Base-by-base conservation (phyloP, 2,329 filamentous ascomycete genomes). In the Fusarium siculi region DNA sequence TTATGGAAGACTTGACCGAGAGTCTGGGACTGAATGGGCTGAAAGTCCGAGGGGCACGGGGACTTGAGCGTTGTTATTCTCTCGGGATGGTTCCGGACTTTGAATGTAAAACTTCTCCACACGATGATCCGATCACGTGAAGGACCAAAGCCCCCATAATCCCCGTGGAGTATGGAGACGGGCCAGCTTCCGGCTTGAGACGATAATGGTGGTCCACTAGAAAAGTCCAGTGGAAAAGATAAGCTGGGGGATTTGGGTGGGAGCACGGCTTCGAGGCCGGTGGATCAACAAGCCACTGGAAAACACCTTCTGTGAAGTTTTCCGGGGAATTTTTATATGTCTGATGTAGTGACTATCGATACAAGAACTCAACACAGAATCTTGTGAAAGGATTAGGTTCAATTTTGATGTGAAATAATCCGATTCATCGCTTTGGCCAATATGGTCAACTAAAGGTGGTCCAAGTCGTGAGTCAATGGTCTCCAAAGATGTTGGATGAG, bases 21-120 rank as follows among this genome's bases (percentile, higher is more conserved):
- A 65, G 32, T 30, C 43, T 50, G 64, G 25, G 23, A 32, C 54
- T 60, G 34, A 37, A 68, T 39, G 68, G 63, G 32, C 37, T 34
- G 42, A 25, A 42, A 37, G 56, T 71, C 70, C 70, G 70, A 60
- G 54, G 50, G 34, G 44, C 49, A 47, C 43, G 54, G 69, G 64
- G 69, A 73, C 54, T 70, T 54, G 34, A 52, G 42, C 72, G 70
- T 74, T 68, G 56, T 73, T 56, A 58, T 70, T 60, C 61, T 62
- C 70, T 74, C 70, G 70, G 70, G 61, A 50, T 28, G 59, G 49
- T 73, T 68, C 66, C 70, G 70, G 70, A 47, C 49, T 57, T 50
- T 50, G 37, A 52, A 28, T 16, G 49, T 46, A 46, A 34, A 37
- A 30, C 46, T 49, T 55, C 37, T 55, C 57, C 63, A 50, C 62